phyloP scores from a whole-genome alignment of 352 stramenopile species.

The Pythium folliculosum region DNA sequence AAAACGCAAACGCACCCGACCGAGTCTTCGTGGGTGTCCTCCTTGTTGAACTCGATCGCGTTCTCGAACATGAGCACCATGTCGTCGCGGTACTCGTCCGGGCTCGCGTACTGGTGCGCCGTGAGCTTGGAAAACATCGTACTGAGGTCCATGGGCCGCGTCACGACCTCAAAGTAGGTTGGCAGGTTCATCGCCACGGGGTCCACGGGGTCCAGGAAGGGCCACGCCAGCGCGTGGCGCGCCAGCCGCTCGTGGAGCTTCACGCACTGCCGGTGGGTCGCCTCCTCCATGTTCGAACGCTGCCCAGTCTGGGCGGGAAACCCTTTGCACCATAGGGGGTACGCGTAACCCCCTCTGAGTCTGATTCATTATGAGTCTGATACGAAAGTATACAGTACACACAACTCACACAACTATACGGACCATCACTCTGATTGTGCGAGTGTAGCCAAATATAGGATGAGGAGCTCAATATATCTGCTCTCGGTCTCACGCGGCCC shows the following conservation, averaged over 20 bases:
- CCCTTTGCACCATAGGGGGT: neutral
- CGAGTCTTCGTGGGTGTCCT: constrained; percentile 71
- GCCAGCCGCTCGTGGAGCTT: constrained; percentile 68
- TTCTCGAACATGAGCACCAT: constrained; percentile 87
- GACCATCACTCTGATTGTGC: constrained; percentile 6
- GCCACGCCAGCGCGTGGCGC: constrained; percentile 67
- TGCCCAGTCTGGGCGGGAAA: neutral
- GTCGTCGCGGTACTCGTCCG: constrained; percentile 61
- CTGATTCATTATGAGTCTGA: neutral
- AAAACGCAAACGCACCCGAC: constrained; percentile 52
- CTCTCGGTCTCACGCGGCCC: neutral
- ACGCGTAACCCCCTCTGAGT: constrained; percentile 2
- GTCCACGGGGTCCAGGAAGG: constrained; percentile 95
- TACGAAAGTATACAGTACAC: neutral
- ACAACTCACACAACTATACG: neutral
- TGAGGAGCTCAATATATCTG: neutral
- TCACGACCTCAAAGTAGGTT: constrained; percentile 95
- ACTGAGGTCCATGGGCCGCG: constrained; percentile 96
- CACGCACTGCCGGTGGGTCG: constrained; percentile 50
- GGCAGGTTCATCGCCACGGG: constrained; percentile 91
- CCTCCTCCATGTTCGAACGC: constrained; percentile 46
- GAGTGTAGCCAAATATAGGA: constrained; percentile 12
- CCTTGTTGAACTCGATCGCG: constrained; percentile 86
- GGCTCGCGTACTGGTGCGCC: constrained; percentile 48
- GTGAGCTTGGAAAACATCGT: constrained; percentile 90